Evolutionary conservation across 257 asterid genomes (phyloP), one percentile per base, ranked within the genome.

Genomic region (Primulina eburnea): DNA sequence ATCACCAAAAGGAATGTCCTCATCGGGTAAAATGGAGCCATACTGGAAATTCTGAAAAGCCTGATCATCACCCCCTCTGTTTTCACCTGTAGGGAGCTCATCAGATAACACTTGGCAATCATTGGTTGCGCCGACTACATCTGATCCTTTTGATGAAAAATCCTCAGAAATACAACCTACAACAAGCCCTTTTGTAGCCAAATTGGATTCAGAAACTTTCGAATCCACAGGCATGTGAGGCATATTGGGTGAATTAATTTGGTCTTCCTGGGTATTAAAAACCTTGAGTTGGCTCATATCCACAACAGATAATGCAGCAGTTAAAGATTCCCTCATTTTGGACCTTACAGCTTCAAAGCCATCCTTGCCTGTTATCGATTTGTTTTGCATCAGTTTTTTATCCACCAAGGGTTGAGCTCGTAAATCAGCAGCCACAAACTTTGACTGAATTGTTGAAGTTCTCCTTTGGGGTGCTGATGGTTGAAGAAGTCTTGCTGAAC

Each of bases 281-380:
- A 70, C 76, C 65, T 69, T 63, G 6, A 79, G 88, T 67, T 68
- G 78, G 30, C 76, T 84, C 75, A 65, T 84, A 66, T 47, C 80
- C 30, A 80, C 89, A 86, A 91, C 71, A 32, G 85, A 86, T 67
- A 94, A 68, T 16, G 98, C 95, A 74, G 89, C 88, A 76, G 89
- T 90, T 26, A 94, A 69, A 71, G 91, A 82, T 74, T 94, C 98
- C 85, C 96, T 86, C 99, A 94, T 91, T 81, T 94, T 94, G 69
- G 95, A 89, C 83, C 98, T 84, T 33, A 91, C 82, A 53, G 88
- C 91, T 68, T 83, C 96, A 62, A 81, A 83, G 20, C 56, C 56
- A 47, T 88, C 80, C 79, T 83, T 91, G 8, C 56, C 56, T 5
- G 20, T 14, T 14, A 7, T 47, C 7, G 8, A 47, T 16, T 47